A percentile compares a stretch with the other conserved stretches of the same genome.
Conservation (phyloP, 2,329 filamentous ascomycete species). For the Botrytis fabae region DNA sequence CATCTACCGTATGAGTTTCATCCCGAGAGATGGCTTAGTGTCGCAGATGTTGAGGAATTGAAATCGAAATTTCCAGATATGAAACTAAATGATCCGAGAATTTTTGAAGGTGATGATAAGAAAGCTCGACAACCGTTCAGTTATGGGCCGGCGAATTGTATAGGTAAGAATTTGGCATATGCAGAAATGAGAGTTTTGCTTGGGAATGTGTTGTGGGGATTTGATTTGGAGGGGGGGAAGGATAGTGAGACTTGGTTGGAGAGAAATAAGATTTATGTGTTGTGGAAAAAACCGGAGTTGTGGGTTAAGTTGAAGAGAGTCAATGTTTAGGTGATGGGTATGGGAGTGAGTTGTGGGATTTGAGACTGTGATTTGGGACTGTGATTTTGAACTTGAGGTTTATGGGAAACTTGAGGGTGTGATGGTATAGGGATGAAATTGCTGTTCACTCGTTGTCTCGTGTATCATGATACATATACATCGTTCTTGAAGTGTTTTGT, state of each 20-base stretch:
- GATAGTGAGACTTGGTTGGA: constrained; percentile 8
- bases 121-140: constrained; percentile 21
- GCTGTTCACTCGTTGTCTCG: too few species aligned
- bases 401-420: too few species aligned
- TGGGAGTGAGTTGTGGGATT: too few species aligned
- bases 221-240: constrained; percentile 15
- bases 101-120: constrained; percentile 4
- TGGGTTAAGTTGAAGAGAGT: constrained; percentile 19
- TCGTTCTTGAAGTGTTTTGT: too few species aligned
- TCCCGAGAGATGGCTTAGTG: constrained; percentile 19
- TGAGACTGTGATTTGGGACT: neutral
- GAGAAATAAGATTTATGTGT: neutral
- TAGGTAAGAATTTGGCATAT: constrained; percentile 24
- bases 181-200: constrained; percentile 21
- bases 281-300: constrained; percentile 18
- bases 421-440: too few species aligned
- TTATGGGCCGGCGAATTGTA: constrained; percentile 14
- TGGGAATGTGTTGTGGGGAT: constrained; percentile 16
- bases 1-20: neutral
- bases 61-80: neutral
- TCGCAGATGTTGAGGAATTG: neutral
- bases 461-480: too few species aligned
- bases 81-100: neutral
- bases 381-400: too few species aligned
- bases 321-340: neutral